phyloP scores from a whole-genome alignment of 139 green algal species.

The Chlamydomonas sp. region DNA sequence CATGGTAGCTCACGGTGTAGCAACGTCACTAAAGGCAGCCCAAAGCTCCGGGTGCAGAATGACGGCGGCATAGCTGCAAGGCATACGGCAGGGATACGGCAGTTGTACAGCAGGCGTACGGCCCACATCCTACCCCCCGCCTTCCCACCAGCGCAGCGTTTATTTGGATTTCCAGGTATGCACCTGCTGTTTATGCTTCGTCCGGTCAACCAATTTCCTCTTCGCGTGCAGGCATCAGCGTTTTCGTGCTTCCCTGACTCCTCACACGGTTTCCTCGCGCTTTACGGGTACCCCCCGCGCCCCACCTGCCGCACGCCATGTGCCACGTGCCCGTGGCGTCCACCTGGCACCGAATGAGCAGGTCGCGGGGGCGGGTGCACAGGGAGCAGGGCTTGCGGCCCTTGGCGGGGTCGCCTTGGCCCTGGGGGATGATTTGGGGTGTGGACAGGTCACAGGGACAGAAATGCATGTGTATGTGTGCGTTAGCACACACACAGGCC shows the following conservation, averaged over 20 bases:
- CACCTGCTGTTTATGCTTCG: too few species aligned
- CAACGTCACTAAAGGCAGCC: neutral
- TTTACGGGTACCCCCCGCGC: neutral
- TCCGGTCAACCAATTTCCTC: too few species aligned
- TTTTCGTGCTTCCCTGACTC: too few species aligned
- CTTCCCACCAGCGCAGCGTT: neutral
- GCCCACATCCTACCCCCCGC: neutral
- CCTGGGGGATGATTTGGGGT: neutral
- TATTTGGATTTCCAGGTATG: too few species aligned
- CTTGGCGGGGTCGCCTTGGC: neutral
- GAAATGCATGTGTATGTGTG: neutral
- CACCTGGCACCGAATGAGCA: conserved; percentile 33
- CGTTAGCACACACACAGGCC: neutral
- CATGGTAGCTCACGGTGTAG: neutral
- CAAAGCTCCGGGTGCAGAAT: neutral
- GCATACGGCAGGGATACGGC: neutral
- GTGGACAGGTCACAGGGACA: neutral
- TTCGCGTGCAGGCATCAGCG: too few species aligned
- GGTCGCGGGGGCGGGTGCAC: neutral
- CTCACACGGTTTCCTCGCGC: too few species aligned
- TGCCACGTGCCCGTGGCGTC: conserved; percentile 22
- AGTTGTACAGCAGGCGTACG: neutral
- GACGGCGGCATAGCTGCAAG: neutral
- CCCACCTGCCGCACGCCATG: conserved; percentile 23
- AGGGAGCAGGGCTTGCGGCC: conserved; percentile 34